These are phyloP conservation scores for Harringtonia aguacate DNA, from an alignment of 2,329 filamentous ascomycete genomes.

Conservation along the genomic window DNA sequence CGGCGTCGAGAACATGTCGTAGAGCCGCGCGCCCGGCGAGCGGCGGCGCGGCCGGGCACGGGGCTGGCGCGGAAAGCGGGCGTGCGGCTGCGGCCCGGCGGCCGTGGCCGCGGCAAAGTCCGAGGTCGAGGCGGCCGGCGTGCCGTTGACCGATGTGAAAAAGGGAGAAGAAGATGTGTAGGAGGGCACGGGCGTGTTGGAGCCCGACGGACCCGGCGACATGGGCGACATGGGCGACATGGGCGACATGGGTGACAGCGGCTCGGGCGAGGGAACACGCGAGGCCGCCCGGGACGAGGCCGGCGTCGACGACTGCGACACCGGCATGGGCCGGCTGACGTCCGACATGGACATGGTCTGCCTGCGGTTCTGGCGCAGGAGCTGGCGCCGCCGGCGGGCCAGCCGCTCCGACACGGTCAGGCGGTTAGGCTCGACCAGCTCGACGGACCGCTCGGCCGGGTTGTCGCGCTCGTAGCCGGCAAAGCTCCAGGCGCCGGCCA, in stretches of 20 bases:
- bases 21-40: conserved; percentile 14
- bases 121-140: conserved; percentile 6
- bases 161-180: neutral
- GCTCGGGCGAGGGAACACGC: neutral
- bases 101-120: no score
- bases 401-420: neutral
- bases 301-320: conserved; percentile 1
- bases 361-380: conserved; percentile 16
- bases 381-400: conserved; percentile 11
- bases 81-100: no score
- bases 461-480: conserved; percentile 55
- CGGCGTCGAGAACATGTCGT: conserved; percentile 36
- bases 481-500: conserved; percentile 56
- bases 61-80: no score
- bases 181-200: conserved; percentile 5
- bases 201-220: no score
- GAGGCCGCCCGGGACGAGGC: conserved; percentile 1
- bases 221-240: neutral
- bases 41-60: no score
- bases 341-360: neutral
- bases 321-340: neutral
- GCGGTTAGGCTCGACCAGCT: neutral
- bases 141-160: conserved; percentile 3
- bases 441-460: neutral
- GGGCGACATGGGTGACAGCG: neutral